Evolutionary conservation across 202 grass and related monocot genomes (phyloP).

Genomic region (Digitaria exilis): DNA sequence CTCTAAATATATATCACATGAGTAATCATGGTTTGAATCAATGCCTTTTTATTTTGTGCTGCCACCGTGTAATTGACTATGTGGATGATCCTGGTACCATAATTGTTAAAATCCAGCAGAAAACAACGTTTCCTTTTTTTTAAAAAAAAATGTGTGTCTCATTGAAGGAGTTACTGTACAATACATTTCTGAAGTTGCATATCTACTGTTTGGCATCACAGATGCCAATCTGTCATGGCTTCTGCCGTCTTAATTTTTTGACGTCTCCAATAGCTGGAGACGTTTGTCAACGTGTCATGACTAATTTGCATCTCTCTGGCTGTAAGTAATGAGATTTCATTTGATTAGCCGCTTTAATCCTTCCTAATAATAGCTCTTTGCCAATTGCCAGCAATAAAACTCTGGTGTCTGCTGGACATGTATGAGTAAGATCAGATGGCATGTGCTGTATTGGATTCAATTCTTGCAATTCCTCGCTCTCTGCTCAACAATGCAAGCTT

Average conservation of each 20-base stretch:
- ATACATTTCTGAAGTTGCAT: background rate
- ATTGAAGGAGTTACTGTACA: background rate
- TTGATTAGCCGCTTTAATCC: constrained; percentile 8
- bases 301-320: background rate
- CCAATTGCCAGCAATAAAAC: background rate
- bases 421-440: constrained; percentile 6
- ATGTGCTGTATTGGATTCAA: constrained; percentile 29
- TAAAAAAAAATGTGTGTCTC: background rate
- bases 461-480: background rate
- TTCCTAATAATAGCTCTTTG: background rate
- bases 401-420: background rate
- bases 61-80: background rate
- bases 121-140: background rate
- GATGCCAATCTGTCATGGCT: background rate
- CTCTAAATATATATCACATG: background rate
- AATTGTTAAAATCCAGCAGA: background rate
- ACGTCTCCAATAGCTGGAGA: background rate
- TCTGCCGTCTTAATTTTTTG: background rate
- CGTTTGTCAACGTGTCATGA: background rate
- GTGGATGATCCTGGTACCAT: background rate
- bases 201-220: background rate
- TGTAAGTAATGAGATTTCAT: background rate
- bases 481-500: constrained; percentile 33
- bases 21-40: background rate
- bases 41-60: background rate